A percentile compares a stretch with the other conserved stretches of the same genome.
phyloP scores from a whole-genome alignment of 805 yeast genomes.

The Yamadazyma phyllophila region DNA sequence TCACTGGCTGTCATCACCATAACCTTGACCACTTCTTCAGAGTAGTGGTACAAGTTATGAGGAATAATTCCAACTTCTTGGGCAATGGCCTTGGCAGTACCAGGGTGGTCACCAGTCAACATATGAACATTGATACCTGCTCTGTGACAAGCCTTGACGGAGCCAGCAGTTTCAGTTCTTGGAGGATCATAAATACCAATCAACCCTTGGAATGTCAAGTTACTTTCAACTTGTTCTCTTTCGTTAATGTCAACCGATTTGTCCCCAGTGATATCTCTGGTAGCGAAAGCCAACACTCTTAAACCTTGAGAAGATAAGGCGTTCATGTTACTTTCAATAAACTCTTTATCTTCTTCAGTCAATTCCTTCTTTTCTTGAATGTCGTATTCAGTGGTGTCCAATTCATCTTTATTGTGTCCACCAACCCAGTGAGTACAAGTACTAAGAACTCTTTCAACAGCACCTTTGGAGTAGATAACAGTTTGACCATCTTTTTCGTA shows the following conservation, averaged over 20 bases:
- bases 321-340: constrained; percentile 56
- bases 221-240: constrained; percentile 46
- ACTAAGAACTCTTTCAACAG: constrained; percentile 65
- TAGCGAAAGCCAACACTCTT: constrained; percentile 72
- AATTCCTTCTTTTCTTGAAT: constrained; percentile 24
- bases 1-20: constrained; percentile 40
- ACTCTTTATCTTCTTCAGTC: constrained; percentile 36
- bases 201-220: constrained; percentile 59
- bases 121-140: constrained; percentile 80
- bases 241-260: constrained; percentile 18
- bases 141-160: constrained; percentile 63
- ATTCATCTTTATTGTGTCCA: constrained; percentile 28
- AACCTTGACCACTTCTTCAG: constrained; percentile 30
- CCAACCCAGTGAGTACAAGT: constrained; percentile 57
- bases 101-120: constrained; percentile 82
- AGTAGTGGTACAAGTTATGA: constrained; percentile 34
- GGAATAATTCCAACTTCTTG: constrained; percentile 79
- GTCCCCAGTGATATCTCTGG: constrained; percentile 25
- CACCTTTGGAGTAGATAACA: constrained; percentile 61
- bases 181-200: constrained; percentile 84
- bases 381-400: constrained; percentile 18
- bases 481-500: constrained; percentile 34
- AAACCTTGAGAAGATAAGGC: constrained; percentile 63
- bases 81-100: constrained; percentile 77
- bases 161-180: constrained; percentile 61